Conservation (phyloP, 2,329 filamentous ascomycete genomes). For the Exutisphaerella laricina region DNA sequence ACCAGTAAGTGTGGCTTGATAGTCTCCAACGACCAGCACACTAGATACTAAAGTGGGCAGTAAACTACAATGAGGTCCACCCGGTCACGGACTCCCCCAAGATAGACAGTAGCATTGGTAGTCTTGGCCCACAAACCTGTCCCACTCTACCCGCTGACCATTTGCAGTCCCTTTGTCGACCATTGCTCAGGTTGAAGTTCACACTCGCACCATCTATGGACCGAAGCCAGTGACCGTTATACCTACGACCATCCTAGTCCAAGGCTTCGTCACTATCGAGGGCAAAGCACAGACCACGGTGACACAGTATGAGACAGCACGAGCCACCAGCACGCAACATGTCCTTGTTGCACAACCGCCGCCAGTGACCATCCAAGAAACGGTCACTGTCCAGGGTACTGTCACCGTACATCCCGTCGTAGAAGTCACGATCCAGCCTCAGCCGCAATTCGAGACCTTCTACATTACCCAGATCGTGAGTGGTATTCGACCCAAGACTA, state of each 20-base stretch:
- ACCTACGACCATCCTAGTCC: not conserved
- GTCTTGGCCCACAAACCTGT: too few species aligned
- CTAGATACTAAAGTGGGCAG: too few species aligned
- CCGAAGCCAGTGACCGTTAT: not conserved
- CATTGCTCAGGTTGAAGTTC: not conserved
- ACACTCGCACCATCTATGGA: conserved; percentile 3
- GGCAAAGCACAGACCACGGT: not conserved
- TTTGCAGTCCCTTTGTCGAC: not conserved
- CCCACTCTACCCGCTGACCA: too few species aligned
- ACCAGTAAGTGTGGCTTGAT: not conserved
- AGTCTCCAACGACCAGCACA: too few species aligned
- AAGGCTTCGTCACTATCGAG: not conserved
- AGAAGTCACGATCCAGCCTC: conserved; percentile 3
- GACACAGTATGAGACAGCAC: not conserved
- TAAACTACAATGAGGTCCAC: too few species aligned
- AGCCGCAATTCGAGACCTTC: conserved; percentile 2
- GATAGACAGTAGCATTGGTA: too few species aligned
- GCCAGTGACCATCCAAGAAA: conserved; percentile 1
- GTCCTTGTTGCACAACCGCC: not conserved
- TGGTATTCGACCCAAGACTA: not conserved
- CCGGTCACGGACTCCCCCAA: too few species aligned
- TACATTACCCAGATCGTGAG: conserved; percentile 1
- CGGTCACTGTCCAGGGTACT: not conserved
- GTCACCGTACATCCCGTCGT: not conserved
- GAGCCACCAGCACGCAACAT: not conserved